Evolutionary conservation across 148 eudicot genomes (phyloP), one percentile per base, ranked within the genome.

Genomic region (Gaultheria prostrata): DNA sequence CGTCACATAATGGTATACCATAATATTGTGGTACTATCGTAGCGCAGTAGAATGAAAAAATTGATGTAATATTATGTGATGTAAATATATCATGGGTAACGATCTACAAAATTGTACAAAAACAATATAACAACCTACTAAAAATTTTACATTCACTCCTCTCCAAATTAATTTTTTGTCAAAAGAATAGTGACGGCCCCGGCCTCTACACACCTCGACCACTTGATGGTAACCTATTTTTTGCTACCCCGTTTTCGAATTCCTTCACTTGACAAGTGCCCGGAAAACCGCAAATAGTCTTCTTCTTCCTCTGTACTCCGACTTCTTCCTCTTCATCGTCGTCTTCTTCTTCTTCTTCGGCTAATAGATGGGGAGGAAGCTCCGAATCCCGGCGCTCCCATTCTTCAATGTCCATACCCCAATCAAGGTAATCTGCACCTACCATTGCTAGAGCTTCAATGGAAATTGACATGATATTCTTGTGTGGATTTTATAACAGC

Each of bases 401-500:
- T 73, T 35, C 45, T 18, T 73, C 26, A 0, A 20, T 8, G 24
- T 73, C 50, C 20, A 73, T 35, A 9, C 11, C 76, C 21, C 76
- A 73, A 35, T 73, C 76, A 18, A 17, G 21, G 15, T 73, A 73
- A 45, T 73, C 76, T 17, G 11, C 49, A 21, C 76, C 76, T 39
- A 10, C 76, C 76, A 73, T 73, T 73, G 76, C 76, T 8, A 73
- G 76, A 73, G 76, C 76, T 73, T 73, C 76, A 18, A 73, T 39
- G 24, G 76, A 39, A 43, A 73, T 73, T 3, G 33, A 65, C 30
- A 9, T 26, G 33, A 1, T 65, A 26, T 26, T 63, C 0, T n/a
- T 6, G 65, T 57, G 21, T 7, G 1, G 21, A 18, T 1, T 4
- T 53, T 53, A 53, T 14, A 53, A 53, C 20, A 53, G 56, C 3